These are phyloP conservation scores for Leptographium radiaticola DNA, from an alignment of 2,329 filamentous ascomycete species.

Conservation along the genomic window DNA sequence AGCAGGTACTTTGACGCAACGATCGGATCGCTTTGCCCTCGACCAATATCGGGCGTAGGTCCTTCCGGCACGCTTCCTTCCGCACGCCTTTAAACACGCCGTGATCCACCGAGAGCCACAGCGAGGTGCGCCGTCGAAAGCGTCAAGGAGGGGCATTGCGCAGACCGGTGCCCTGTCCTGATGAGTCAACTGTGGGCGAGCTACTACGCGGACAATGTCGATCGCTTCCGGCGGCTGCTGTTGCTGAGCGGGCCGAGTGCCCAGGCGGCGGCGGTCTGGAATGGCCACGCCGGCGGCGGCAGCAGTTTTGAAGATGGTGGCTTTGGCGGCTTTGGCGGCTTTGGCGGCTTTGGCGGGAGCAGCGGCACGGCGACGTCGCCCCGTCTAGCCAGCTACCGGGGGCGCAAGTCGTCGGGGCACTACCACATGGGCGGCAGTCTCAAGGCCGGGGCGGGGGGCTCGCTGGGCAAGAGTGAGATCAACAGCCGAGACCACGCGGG, in stretches of 20 bases:
- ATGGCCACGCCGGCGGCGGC: conserved; percentile 28
- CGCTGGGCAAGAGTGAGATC: conserved; percentile 50
- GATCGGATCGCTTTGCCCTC: not conserved
- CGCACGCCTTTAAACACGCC: conserved; percentile 80
- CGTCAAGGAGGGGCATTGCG: conserved; percentile 22
- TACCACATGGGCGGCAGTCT: conserved; percentile 17
- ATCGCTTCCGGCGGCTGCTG: conserved; percentile 81
- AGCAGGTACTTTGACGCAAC: too few relatives aligned
- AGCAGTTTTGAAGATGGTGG: conserved; percentile 1
- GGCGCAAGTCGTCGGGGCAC: conserved; percentile 39
- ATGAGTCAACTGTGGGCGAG: conserved; percentile 97
- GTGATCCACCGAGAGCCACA: conserved; percentile 73
- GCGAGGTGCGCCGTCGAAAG: conserved; percentile 65
- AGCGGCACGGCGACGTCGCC: conserved; percentile 23
- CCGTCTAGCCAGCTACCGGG: conserved; percentile 30
- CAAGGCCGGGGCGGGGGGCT: conserved; percentile 27
- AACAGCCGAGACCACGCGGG: conserved; percentile 76
- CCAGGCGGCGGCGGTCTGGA: conserved; percentile 38
- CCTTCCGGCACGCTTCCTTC: conserved; percentile 14
- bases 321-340: conserved; percentile 5
- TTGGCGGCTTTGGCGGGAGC: too few relatives aligned
- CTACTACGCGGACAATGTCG: conserved; percentile 96
- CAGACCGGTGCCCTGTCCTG: not conserved
- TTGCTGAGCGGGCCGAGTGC: conserved; percentile 51
- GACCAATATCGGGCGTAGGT: not conserved